Percentiles rank a stretch among this genome's conserved stretches.
Conservation (phyloP, 169 alveolate genomes). For the Plasmodium relictum region DNA sequence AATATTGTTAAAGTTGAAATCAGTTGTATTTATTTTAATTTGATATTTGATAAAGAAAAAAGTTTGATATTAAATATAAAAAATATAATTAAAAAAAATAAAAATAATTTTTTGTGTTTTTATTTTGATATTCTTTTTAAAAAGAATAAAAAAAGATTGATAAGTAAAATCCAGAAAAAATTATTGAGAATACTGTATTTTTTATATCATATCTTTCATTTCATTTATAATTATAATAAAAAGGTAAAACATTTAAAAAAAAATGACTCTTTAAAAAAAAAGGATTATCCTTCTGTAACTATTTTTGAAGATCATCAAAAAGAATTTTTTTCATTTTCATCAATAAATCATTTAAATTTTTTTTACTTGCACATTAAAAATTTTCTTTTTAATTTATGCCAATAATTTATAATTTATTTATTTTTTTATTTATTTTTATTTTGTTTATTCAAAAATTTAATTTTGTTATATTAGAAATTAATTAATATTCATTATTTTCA, state of each 20-base stretch:
- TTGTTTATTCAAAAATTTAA: no score
- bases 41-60: slow-evolving; percentile 38
- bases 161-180: slow-evolving; percentile 28
- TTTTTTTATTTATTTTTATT: no score
- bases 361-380: no score
- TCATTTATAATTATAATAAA: slow-evolving; percentile 42
- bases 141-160: slow-evolving; percentile 44
- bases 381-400: no score
- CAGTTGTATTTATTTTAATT: slow-evolving; percentile 35
- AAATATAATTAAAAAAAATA: slow-evolving; percentile 35
- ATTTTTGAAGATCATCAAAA: slow-evolving; percentile 13
- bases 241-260: slow-evolving; percentile 2
- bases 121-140: slow-evolving; percentile 62
- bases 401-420: no score
- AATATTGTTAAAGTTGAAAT: slow-evolving; percentile 39
- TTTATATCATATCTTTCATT: slow-evolving; percentile 40
- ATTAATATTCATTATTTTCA: no score
- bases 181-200: slow-evolving; percentile 8
- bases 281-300: neutral
- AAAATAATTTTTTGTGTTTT: slow-evolving; percentile 28
- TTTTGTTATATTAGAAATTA: no score
- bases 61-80: slow-evolving; percentile 23
- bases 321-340: slow-evolving; percentile 5
- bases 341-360: slow-evolving; percentile 1
- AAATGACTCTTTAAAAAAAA: neutral